Percentiles rank a stretch among this genome's conserved stretches.
phyloP scores from a whole-genome alignment of 2,329 filamentous ascomycete species.

The Ambrosiella cleistominuta region DNA sequence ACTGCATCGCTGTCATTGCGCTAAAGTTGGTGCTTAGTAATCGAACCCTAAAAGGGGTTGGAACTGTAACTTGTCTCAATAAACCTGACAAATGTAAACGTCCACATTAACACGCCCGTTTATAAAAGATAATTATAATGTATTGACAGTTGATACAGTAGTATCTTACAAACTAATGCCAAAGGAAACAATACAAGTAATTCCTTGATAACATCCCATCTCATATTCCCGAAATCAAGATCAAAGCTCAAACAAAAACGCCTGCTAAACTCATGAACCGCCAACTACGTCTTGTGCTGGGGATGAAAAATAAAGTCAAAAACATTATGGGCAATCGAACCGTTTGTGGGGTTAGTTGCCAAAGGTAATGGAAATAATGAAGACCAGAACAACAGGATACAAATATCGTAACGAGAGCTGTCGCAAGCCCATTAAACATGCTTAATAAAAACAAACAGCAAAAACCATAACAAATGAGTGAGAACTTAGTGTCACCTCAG shows the following conservation, averaged over 20 bases:
- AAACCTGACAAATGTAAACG: background rate
- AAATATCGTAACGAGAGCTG: too few species aligned
- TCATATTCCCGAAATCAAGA: background rate
- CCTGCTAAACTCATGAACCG: background rate
- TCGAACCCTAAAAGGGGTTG: background rate
- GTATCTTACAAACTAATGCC: background rate
- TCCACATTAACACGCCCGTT: background rate
- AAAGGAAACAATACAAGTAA: background rate
- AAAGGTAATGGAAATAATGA: too few species aligned
- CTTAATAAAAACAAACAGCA: background rate
- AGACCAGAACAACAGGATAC: too few species aligned
- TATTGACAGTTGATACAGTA: background rate
- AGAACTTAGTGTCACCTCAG: background rate
- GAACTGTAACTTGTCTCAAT: background rate
- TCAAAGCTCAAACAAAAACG: background rate
- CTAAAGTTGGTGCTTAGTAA: slow-evolving; percentile 8
- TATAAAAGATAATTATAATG: background rate
- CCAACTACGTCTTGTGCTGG: background rate
- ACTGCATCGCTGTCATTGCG: background rate
- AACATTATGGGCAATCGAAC: too few species aligned
- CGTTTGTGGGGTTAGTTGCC: too few species aligned
- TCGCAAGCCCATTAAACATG: background rate
- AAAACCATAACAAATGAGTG: slow-evolving; percentile 2
- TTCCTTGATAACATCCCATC: background rate
- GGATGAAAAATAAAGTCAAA: background rate